Conservation (phyloP, 176 grass and related monocot species). For the Otatea glauca region DNA sequence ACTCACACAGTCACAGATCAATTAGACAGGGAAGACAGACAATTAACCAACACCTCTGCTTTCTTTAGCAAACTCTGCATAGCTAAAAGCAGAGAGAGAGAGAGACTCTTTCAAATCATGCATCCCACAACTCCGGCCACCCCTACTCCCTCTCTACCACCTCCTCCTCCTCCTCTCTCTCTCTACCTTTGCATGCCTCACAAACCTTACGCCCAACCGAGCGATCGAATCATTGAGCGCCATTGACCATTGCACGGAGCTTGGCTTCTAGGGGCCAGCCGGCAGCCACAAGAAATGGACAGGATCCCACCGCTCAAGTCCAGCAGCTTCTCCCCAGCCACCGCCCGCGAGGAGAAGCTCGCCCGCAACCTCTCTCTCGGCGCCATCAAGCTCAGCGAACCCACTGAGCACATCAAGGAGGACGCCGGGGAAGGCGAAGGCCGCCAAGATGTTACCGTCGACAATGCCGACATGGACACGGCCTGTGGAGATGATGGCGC, state of each 20-base stretch:
- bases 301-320: slow-evolving; percentile 73
- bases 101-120: slow-evolving; percentile 52
- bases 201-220: not conserved
- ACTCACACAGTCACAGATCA: no score
- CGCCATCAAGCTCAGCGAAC: slow-evolving; percentile 61
- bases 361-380: slow-evolving; percentile 90
- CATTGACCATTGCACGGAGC: slow-evolving; percentile 40
- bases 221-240: slow-evolving; percentile 24
- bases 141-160: slow-evolving; percentile 28
- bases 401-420: slow-evolving; percentile 37
- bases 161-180: slow-evolving; percentile 33
- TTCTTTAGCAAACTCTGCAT: no score
- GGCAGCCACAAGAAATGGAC: slow-evolving; percentile 54
- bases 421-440: slow-evolving; percentile 22
- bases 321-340: slow-evolving; percentile 79
- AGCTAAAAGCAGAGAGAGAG: no score
- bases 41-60: no score
- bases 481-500: not conserved
- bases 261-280: slow-evolving; percentile 8
- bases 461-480: slow-evolving; percentile 10
- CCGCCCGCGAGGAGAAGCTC: slow-evolving; percentile 71
- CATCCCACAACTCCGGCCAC: slow-evolving; percentile 50
- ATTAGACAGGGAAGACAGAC: no score
- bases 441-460: not conserved
- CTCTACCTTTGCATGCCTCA: slow-evolving; percentile 34